Conservation (phyloP, 345 rosid genomes). For the Salix udensis region DNA sequence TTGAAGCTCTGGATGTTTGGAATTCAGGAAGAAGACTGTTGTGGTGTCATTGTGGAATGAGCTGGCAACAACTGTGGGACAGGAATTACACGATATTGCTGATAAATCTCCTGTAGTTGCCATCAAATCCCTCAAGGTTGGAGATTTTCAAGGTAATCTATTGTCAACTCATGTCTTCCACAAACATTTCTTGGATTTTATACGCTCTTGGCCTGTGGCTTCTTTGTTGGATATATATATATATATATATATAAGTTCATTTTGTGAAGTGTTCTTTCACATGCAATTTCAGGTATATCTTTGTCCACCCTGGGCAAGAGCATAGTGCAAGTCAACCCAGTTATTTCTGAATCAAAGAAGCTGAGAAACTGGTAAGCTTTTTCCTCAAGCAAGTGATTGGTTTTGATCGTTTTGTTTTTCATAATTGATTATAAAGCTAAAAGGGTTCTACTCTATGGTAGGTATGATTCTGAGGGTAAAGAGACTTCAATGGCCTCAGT, state of each 20-base stretch:
- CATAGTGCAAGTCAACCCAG: constrained; percentile 59
- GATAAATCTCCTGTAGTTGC: constrained; percentile 72
- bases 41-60: constrained; percentile 86
- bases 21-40: constrained; percentile 68
- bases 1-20: background rate
- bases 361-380: constrained; percentile 58
- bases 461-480: constrained; percentile 90
- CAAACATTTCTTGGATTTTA: background rate
- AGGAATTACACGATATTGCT: constrained; percentile 64
- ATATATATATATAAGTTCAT: too few relatives aligned
- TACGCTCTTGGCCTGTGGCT: background rate
- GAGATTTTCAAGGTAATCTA: constrained; percentile 83
- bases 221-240: background rate
- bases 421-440: background rate
- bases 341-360: constrained; percentile 63
- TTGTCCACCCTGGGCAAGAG: constrained; percentile 70
- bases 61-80: constrained; percentile 70
- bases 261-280: background rate
- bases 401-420: background rate
- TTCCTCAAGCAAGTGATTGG: background rate
- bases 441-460: constrained; percentile 11
- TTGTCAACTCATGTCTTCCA: background rate
- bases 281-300: constrained; percentile 56
- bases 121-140: constrained; percentile 76
- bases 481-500: constrained; percentile 68